Evolutionary conservation across 176 grass and related monocot genomes (phyloP), one percentile per base, ranked within the genome.

Genomic region (Rhipidocladum racemiflorum): DNA sequence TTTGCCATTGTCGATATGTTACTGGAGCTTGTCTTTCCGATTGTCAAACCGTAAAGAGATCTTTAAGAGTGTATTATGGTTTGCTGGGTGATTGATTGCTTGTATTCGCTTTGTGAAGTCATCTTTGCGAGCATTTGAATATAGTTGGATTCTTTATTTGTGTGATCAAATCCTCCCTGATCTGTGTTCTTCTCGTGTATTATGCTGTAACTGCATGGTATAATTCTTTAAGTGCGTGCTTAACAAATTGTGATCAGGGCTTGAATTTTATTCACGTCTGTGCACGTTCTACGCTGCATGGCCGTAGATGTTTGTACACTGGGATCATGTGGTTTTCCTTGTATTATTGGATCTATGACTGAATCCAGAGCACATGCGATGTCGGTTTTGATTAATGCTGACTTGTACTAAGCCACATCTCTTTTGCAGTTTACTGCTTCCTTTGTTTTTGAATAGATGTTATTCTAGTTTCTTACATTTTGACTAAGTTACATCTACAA

Each of bases 1-100:
- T 78, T 68, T 62, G 12, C 21, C 11, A 9, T 67, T 77, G 78
- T 82, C 72, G 42, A 84, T 89, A 90, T 79, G 21, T 84, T 68
- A 20, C 14, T 38, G 29, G 73, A 29, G 38, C 18, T 71, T 85
- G 34, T 56, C 45, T 79, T 25, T 84, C 54, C 50, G 43, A 74
- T 40, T 75, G 43, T 49, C 25, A 34, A 74, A 46, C 49, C 9
- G 2, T 51, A 20, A 85, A 48, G 9, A 71, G 12, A 20, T 81
- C 32, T 70, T 80, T 14, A 55, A 55, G 50, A 70, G 61, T 30
- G 49, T 73, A 25, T 84, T 50, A 11, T 78, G 65, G 65, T 74
- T 76, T 78, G 55, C 50, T 86, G 39, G 50, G 60, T 86, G 68
- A n/a, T 63, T 49, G 78, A 45, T 83, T 61, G 79, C 65, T 48